Conservation (phyloP, 2,329 filamentous ascomycete species). For the Emydomyces testavorans region DNA sequence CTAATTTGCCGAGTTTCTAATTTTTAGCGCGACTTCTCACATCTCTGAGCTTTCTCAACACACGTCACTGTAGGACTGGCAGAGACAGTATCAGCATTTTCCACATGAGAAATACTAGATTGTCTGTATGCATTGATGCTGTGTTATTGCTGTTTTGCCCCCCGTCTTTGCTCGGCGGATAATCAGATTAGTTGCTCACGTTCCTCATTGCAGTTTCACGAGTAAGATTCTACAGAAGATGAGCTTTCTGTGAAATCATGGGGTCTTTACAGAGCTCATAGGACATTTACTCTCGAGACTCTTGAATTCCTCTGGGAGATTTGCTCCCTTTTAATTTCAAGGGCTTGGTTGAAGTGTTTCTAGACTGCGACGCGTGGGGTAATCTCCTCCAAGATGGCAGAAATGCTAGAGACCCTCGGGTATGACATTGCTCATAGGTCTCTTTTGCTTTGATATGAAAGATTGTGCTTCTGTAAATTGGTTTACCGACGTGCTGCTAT, state of each 20-base stretch:
- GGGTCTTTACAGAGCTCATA: slow-evolving; percentile 3
- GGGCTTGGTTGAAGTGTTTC: neutral
- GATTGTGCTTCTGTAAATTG: neutral
- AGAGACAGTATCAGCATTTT: too few species aligned
- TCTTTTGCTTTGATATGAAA: neutral
- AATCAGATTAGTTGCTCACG: too few species aligned
- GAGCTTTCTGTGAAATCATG: slow-evolving; percentile 1
- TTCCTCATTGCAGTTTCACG: neutral
- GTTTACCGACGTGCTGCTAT: neutral
- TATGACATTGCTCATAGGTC: slow-evolving; percentile 16
- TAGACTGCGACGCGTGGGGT: slow-evolving; percentile 1
- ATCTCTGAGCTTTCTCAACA: too few species aligned
- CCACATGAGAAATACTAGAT: neutral
- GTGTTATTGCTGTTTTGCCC: too few species aligned
- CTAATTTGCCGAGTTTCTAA: too few species aligned
- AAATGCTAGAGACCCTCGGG: slow-evolving; percentile 35
- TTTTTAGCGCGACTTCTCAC: too few species aligned
- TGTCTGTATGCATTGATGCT: too few species aligned
- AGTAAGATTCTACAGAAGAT: neutral
- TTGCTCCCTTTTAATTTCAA: neutral
- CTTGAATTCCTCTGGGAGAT: neutral
- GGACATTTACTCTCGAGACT: neutral
- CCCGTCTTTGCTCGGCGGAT: too few species aligned
- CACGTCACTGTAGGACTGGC: too few species aligned
- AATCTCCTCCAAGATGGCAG: slow-evolving; percentile 19